Percentiles rank a stretch among this genome's conserved stretches.
Conservation (phyloP, 192 early-diverging fungal species). For the Chytriomyces confervae region DNA sequence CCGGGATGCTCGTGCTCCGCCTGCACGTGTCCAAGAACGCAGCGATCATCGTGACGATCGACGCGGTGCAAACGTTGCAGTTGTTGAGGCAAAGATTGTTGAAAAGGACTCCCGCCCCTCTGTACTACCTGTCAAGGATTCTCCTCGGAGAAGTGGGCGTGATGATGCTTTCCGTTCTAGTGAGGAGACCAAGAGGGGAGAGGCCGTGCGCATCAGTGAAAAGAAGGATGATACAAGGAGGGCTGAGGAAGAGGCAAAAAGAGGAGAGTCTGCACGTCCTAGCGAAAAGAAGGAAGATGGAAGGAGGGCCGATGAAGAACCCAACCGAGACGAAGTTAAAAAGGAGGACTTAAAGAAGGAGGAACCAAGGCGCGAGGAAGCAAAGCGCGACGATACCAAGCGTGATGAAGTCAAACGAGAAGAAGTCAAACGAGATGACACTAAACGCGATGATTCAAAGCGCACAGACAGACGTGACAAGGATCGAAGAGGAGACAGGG, state of each 20-base stretch:
- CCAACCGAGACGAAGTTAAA: conserved; percentile 20
- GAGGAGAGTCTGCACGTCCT: background rate
- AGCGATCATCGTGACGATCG: no score
- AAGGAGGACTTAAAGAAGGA: background rate
- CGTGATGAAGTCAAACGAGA: conserved; percentile 27
- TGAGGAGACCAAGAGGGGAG: background rate
- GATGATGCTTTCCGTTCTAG: background rate
- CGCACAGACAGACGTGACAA: conserved; percentile 29
- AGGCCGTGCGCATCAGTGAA: background rate
- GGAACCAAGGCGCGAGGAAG: background rate
- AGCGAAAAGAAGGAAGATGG: conserved; percentile 10
- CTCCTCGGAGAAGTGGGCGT: background rate
- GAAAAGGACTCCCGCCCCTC: background rate
- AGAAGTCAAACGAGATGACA: conserved; percentile 2
- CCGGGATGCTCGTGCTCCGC: no score
- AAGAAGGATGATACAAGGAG: background rate
- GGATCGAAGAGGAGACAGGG: conserved; percentile 29
- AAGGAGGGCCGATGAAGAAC: background rate
- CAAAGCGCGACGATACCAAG: conserved; percentile 2
- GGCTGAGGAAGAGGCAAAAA: background rate
- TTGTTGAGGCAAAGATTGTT: background rate
- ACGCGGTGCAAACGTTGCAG: no score
- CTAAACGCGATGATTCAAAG: conserved; percentile 23
- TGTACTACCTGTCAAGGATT: no score
- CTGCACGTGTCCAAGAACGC: no score